Evolutionary conservation across 2,329 filamentous ascomycete genomes (phyloP).

Genomic region (Colletotrichum salicis): DNA sequence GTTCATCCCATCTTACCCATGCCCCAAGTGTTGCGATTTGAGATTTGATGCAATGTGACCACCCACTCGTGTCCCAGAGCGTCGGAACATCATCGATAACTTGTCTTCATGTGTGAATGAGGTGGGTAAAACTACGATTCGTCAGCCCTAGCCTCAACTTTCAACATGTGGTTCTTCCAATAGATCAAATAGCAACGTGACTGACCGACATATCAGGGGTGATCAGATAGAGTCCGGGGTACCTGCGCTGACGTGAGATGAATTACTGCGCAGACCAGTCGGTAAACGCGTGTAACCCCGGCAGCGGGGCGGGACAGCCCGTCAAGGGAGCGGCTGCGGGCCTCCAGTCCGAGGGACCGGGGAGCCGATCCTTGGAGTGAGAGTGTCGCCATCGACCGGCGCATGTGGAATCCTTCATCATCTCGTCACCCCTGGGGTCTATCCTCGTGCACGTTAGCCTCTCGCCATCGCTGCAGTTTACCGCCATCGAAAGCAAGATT

Average conservation of each 20-base stretch:
- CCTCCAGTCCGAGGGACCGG: not conserved
- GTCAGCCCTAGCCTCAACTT: not conserved
- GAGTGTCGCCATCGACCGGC: not conserved
- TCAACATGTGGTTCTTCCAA: not conserved
- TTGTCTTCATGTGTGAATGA: not conserved
- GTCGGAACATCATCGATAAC: not conserved
- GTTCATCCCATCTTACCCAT: not conserved
- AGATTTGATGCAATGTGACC: not conserved
- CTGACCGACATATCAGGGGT: not conserved
- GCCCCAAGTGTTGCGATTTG: no score
- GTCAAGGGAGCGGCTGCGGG: constrained; percentile 4
- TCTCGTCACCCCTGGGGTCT: no score
- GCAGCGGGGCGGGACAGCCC: constrained; percentile 5
- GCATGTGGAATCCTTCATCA: not conserved
- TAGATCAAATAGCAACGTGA: not conserved
- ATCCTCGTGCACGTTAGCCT: no score
- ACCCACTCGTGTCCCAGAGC: not conserved
- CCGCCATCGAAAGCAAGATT: not conserved
- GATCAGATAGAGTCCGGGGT: not conserved
- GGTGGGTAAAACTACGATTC: not conserved
- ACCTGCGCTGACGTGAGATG: not conserved
- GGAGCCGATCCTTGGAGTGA: not conserved
- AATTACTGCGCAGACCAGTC: not conserved
- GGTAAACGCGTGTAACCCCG: not conserved
- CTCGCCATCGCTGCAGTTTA: not conserved